Percentiles rank a stretch among this genome's conserved stretches.
Evolutionary conservation across 2,329 filamentous ascomycete genomes (phyloP).

Genomic region (Calonectria pseudoreteaudii): DNA sequence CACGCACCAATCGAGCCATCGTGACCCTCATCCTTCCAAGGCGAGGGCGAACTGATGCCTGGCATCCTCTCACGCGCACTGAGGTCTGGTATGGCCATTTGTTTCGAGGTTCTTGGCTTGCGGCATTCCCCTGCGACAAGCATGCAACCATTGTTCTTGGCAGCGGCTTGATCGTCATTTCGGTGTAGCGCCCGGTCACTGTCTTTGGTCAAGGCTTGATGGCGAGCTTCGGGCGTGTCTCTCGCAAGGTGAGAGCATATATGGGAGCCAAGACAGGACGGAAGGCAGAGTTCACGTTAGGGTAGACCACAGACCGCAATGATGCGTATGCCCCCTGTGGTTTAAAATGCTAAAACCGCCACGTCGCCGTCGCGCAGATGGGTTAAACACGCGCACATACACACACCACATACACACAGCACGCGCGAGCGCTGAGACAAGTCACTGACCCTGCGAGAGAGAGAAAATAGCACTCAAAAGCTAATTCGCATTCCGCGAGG

Average conservation of each 20-base stretch:
- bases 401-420: background rate
- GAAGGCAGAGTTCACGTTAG: background rate
- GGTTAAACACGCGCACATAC: background rate
- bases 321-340: slow-evolving; percentile 1
- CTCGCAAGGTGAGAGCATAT: slow-evolving; percentile 8
- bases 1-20: slow-evolving; percentile 14
- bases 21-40: background rate
- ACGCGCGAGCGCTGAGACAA: background rate
- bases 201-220: slow-evolving; percentile 34
- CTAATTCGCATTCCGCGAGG: background rate
- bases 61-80: slow-evolving; percentile 10
- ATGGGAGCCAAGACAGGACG: slow-evolving; percentile 3
- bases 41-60: background rate
- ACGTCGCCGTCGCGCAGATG: slow-evolving; percentile 2
- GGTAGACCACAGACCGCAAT: slow-evolving; percentile 1
- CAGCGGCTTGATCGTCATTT: slow-evolving; percentile 14
- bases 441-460: background rate
- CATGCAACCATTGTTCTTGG: slow-evolving; percentile 32
- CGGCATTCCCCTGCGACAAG: slow-evolving; percentile 1
- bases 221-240: slow-evolving; percentile 30
- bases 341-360: slow-evolving; percentile 12
- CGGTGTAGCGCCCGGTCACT: slow-evolving; percentile 26
- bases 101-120: slow-evolving; percentile 19
- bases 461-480: background rate
- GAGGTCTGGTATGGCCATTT: slow-evolving; percentile 28